Base-by-base conservation (phyloP, 1,284 basidiomycete species). In the Schizopora paradoxa region DNA sequence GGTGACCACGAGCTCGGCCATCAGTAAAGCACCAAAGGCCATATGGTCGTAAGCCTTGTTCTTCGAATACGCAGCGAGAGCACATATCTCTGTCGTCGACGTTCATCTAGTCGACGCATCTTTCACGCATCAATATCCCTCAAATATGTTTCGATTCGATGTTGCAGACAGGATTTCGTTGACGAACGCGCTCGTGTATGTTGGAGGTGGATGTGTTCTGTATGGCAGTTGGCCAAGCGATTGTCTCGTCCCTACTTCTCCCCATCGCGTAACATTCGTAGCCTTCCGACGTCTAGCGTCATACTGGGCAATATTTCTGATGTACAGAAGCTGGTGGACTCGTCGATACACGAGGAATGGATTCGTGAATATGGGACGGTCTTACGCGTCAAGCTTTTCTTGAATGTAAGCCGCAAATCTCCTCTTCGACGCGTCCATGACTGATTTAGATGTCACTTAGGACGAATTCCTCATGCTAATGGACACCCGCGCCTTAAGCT, bases 251-350 rank as follows among this genome's bases (percentile, higher is more conserved):
- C 63, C 18, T 53, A 55, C 18, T 69, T 57, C 2, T 75, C 75
- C 2, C 67, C 74, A 0, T 50, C 79, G 7, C 66, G 68, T 19
- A 50, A 62, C 36, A 56, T 82, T 19, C 76, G 68, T 6, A 77
- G 79, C 0, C 80, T 78, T 0, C 65, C 68, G 32, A 72, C 56
- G 48, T 52, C 63, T 1, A 75, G 72, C 54, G 68, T 66, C 49
- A 51, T 85, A 16, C 79, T 63, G 51, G 82, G 82, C 0, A 76
- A 78, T 54, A 32, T 77, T 43, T 63, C 57, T 40, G 67, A 75
- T 4, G 66, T 80, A 2, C 59, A 58, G 40, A 57, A 66, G 2
- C 63, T 61, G 11, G 61, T 57, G 8, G 70, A 64, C 50, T 64
- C 62, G 2, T 63, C 64, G 0, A 52, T 72, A 18, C 68, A 74